These are phyloP conservation scores for Voacanga thouarsii DNA, from an alignment of 257 asterid genomes.

Conservation along the genomic window DNA sequence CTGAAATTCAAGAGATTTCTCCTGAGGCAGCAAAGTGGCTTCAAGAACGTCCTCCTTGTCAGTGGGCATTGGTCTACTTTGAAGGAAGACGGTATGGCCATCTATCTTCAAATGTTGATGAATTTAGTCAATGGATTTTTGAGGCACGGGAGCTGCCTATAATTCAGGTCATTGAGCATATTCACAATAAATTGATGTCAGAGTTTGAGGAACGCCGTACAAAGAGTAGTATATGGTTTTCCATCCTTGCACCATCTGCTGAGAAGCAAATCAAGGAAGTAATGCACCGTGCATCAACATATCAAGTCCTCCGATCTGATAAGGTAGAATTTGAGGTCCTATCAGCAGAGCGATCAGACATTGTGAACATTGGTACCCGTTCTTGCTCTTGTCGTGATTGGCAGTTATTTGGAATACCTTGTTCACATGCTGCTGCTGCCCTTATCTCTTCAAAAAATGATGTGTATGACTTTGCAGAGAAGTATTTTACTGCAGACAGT, in stretches of 20 bases:
- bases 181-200: conserved; percentile 44
- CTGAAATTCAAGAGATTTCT: conserved; percentile 59
- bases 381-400: conserved; percentile 74
- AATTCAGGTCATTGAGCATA: conserved; percentile 59
- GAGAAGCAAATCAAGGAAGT: conserved; percentile 56
- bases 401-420: conserved; percentile 65
- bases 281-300: conserved; percentile 41
- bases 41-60: conserved; percentile 49
- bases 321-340: conserved; percentile 72
- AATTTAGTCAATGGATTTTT: conserved; percentile 57
- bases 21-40: conserved; percentile 60
- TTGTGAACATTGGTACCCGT: conserved; percentile 50
- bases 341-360: conserved; percentile 57
- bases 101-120: conserved; percentile 57
- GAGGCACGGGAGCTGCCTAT: conserved; percentile 73
- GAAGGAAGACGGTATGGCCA: conserved; percentile 59
- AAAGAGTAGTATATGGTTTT: conserved; percentile 47
- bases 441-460: conserved; percentile 50
- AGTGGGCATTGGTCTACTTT: conserved; percentile 58
- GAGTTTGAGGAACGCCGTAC: conserved; percentile 53
- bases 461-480: conserved; percentile 47
- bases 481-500: conserved; percentile 43
- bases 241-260: conserved; percentile 60
- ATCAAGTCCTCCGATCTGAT: conserved; percentile 67
- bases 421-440: conserved; percentile 76